phyloP scores from a whole-genome alignment of 495 filamentous ascomycete genomes.

The Xylaria telfairii region DNA sequence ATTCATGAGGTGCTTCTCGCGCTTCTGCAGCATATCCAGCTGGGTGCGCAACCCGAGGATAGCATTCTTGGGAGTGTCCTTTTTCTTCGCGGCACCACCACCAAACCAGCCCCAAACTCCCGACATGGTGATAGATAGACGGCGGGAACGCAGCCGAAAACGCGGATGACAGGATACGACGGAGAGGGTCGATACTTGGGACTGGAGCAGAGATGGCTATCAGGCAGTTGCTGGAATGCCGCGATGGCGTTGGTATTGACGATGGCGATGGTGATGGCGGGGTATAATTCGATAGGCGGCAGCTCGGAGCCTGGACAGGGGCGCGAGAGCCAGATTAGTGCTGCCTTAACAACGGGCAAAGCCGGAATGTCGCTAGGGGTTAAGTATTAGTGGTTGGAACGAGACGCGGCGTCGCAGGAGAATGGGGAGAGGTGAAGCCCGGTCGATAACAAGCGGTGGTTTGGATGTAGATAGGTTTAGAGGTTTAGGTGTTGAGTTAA shows the following conservation, averaged over 20 bases:
- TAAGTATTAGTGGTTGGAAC: neutral
- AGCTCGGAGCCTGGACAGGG: slow-evolving; percentile 9
- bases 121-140: slow-evolving; percentile 52
- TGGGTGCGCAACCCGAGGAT: slow-evolving; percentile 87
- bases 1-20: slow-evolving; percentile 86
- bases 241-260: neutral
- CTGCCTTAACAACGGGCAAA: neutral
- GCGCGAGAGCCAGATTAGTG: slow-evolving; percentile 14
- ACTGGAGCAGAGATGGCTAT: neutral
- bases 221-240: neutral
- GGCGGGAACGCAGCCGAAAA: neutral
- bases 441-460: neutral
- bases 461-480: neutral
- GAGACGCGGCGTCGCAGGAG: neutral
- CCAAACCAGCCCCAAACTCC: slow-evolving; percentile 86
- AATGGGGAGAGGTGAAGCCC: neutral
- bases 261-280: slow-evolving; percentile 16
- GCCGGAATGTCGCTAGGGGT: neutral
- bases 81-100: slow-evolving; percentile 78
- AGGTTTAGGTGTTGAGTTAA: neutral
- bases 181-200: neutral
- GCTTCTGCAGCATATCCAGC: slow-evolving; percentile 96
- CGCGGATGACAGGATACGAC: neutral
- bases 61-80: slow-evolving; percentile 95
- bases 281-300: slow-evolving; percentile 19